Evolutionary conservation across 768 basidiomycete genomes (phyloP).

Genomic region (Tricholoma hemisulphureum): DNA sequence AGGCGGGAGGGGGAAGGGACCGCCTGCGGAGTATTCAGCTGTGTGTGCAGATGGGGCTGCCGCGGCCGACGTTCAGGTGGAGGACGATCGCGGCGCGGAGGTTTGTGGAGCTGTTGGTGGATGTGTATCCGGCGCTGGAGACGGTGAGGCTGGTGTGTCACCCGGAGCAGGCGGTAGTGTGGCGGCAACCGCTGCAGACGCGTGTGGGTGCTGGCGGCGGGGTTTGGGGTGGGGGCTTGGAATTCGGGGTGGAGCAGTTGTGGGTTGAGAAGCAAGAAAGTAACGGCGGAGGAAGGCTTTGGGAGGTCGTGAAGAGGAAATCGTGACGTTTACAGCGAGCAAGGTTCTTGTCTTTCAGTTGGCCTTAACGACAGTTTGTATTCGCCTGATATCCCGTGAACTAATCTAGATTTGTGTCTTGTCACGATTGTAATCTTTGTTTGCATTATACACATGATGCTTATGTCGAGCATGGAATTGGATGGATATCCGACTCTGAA

Average conservation of each 20-base stretch:
- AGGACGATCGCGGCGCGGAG: conserved; percentile 10
- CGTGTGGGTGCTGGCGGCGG: no score
- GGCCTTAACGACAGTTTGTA: no score
- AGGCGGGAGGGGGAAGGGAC: background rate
- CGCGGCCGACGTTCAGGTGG: conserved; percentile 14
- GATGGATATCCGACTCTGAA: no score
- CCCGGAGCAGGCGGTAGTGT: conserved; percentile 15
- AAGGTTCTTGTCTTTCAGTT: no score
- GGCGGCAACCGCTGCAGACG: conserved; percentile 8
- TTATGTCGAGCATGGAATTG: no score
- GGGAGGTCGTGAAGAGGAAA: background rate
- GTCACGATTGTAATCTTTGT: no score
- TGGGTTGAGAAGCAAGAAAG: conserved; percentile 14
- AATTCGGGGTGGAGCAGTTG: conserved; percentile 8
- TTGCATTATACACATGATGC: no score
- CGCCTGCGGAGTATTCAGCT: conserved; percentile 12
- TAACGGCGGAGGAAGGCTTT: background rate
- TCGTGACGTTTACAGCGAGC: no score
- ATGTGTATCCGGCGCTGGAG: conserved; percentile 14
- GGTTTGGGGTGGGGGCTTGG: background rate
- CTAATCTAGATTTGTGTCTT: no score
- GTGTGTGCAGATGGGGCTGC: conserved; percentile 10
- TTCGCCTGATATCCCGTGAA: no score
- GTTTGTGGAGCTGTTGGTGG: conserved; percentile 11
- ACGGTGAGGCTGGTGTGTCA: conserved; percentile 14